Evolutionary conservation across 169 alveolate species (phyloP).

Genomic region (Plasmodium vinckei): DNA sequence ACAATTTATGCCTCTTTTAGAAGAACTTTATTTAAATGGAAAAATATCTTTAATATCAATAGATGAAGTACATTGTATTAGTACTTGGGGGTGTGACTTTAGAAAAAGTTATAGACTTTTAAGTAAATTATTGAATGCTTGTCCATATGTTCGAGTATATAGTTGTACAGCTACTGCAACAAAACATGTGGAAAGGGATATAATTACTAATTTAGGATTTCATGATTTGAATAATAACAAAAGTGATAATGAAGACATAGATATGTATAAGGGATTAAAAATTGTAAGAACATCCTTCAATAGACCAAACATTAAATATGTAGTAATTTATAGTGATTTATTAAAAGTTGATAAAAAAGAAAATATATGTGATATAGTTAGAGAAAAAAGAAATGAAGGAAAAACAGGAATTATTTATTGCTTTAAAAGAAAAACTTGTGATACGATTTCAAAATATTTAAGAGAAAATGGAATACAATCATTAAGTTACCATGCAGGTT

Average conservation of each 20-base stretch:
- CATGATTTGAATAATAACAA: slow-evolving; percentile 77
- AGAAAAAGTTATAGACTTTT: slow-evolving; percentile 92
- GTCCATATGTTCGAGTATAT: slow-evolving; percentile 94
- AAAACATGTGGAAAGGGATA: slow-evolving; percentile 94
- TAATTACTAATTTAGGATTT: slow-evolving; percentile 89
- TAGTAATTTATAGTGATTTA: slow-evolving; percentile 81
- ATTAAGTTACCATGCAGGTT: slow-evolving; percentile 89
- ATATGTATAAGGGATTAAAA: slow-evolving; percentile 22
- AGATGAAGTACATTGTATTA: slow-evolving; percentile 94
- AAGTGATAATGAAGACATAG: not conserved
- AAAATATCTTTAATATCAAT: slow-evolving; percentile 88
- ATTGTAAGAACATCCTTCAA: slow-evolving; percentile 69
- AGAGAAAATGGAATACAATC: slow-evolving; percentile 86
- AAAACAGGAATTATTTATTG: slow-evolving; percentile 93
- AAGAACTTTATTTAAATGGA: slow-evolving; percentile 80
- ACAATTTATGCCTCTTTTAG: slow-evolving; percentile 74
- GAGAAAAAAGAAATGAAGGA: slow-evolving; percentile 65
- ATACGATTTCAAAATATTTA: slow-evolving; percentile 91
- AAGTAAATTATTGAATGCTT: slow-evolving; percentile 86
- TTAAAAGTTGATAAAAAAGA: slow-evolving; percentile 75
- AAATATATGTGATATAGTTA: slow-evolving; percentile 77
- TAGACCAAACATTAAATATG: slow-evolving; percentile 85
- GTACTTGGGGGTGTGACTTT: slow-evolving; percentile 94
- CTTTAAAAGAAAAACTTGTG: slow-evolving; percentile 95
- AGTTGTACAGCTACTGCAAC: slow-evolving; percentile 99